phyloP scores from a whole-genome alignment of 345 rosid species.

The Syzygium aqueum region DNA sequence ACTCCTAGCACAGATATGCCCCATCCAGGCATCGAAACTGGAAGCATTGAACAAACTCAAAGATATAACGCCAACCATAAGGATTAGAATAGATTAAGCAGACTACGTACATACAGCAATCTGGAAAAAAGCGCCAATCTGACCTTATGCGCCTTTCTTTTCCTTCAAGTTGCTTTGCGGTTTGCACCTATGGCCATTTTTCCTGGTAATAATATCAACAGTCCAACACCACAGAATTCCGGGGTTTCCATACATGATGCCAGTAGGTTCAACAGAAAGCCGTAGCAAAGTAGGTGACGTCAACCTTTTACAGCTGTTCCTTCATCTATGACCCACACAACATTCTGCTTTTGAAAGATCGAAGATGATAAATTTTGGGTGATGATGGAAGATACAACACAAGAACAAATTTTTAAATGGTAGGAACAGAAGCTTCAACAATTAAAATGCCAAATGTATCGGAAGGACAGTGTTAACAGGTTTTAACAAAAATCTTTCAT shows the following conservation, averaged over 20 bases:
- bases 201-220: background rate
- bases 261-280: background rate
- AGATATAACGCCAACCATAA: background rate
- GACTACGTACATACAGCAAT: background rate
- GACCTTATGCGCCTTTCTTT: background rate
- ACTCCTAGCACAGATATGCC: background rate
- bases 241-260: background rate
- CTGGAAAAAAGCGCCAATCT: background rate
- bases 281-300: background rate
- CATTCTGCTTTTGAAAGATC: background rate
- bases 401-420: fast-evolving
- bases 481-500: background rate
- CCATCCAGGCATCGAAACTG: background rate
- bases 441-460: background rate
- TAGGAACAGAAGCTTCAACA: background rate
- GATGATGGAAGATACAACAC: background rate
- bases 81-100: background rate
- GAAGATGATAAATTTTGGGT: background rate
- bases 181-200: background rate
- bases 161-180: background rate
- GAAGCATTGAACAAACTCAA: background rate
- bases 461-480: background rate
- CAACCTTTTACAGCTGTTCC: background rate
- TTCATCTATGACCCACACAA: background rate
- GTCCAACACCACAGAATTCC: background rate